Evolutionary conservation across 1,139 yeast genomes (phyloP).

Genomic region (Hyphopichia wangnamkhiaoensis): DNA sequence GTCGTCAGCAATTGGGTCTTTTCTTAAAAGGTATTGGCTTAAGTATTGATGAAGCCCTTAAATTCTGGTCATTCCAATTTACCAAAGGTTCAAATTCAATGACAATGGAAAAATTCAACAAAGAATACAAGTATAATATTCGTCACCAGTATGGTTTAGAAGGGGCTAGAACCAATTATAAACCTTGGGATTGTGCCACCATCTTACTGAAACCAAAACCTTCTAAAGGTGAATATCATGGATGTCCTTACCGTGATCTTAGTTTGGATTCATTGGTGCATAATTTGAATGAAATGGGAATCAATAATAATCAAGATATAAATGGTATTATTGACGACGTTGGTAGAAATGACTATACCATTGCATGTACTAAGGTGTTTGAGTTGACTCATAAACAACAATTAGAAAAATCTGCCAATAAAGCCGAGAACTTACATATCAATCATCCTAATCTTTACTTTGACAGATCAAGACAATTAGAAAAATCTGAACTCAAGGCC

Average conservation of each 20-base stretch:
- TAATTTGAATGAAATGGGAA: constrained; percentile 66
- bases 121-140: constrained; percentile 84
- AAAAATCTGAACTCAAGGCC: constrained; percentile 14
- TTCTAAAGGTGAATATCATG: constrained; percentile 73
- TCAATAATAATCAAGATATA: constrained; percentile 62
- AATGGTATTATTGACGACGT: constrained; percentile 67
- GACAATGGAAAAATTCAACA: constrained; percentile 74
- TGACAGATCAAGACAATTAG: constrained; percentile 64
- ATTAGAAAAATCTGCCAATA: constrained; percentile 36
- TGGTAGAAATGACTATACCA: constrained; percentile 66
- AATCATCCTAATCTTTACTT: constrained; percentile 88
- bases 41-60: constrained; percentile 81
- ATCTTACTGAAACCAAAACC: constrained; percentile 77
- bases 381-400: constrained; percentile 69
- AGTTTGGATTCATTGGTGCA: constrained; percentile 57
- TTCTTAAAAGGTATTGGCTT: constrained; percentile 90
- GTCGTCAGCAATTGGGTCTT: constrained; percentile 81
- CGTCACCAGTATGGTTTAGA: constrained; percentile 90
- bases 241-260: constrained; percentile 89
- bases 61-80: constrained; percentile 80
- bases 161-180: constrained; percentile 83
- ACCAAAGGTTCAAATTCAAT: constrained; percentile 51
- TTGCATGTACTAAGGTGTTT: constrained; percentile 88
- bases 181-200: constrained; percentile 82
- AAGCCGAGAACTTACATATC: constrained; percentile 56